These are phyloP conservation scores for Xylaria acuta DNA, from an alignment of 495 filamentous ascomycete genomes.

Conservation along the genomic window DNA sequence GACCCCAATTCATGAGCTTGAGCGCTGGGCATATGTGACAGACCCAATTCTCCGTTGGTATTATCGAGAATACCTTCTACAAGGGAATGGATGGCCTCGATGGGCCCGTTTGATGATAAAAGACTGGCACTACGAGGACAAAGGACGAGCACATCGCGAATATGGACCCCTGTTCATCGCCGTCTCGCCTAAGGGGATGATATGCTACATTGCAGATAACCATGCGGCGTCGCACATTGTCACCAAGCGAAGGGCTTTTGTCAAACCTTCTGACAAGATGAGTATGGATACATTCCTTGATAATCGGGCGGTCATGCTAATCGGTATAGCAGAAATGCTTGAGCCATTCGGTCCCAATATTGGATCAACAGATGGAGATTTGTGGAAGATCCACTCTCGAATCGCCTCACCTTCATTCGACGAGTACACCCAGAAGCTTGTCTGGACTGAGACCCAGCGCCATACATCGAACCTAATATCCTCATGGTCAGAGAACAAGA, in stretches of 20 bases:
- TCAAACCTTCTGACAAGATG: constrained; percentile 6
- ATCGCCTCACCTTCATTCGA: constrained; percentile 34
- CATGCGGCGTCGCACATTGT: background rate
- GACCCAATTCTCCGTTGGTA: constrained; percentile 2
- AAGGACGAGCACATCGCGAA: constrained; percentile 33
- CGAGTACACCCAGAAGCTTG: constrained; percentile 32
- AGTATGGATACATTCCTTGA: too few species aligned
- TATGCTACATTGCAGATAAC: constrained; percentile 9
- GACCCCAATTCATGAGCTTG: background rate
- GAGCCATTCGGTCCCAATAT: constrained; percentile 38
- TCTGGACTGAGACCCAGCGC: constrained; percentile 32
- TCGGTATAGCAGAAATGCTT: constrained; percentile 32
- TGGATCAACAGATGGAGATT: constrained; percentile 28
- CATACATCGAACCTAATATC: background rate
- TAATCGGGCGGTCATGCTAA: too few species aligned
- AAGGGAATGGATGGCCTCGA: constrained; percentile 33
- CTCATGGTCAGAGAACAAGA: background rate
- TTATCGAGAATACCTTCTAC: background rate
- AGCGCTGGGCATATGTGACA: background rate
- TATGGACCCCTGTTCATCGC: constrained; percentile 33
- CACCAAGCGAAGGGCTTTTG: background rate
- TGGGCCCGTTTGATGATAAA: constrained; percentile 38
- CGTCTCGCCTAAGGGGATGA: constrained; percentile 21
- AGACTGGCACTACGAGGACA: constrained; percentile 38
- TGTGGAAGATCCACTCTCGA: constrained; percentile 31